A percentile compares a stretch with the other conserved stretches of the same genome.
Evolutionary conservation across 2,329 filamentous ascomycete species (phyloP).

Genomic region (Penicillium hesseltinei): DNA sequence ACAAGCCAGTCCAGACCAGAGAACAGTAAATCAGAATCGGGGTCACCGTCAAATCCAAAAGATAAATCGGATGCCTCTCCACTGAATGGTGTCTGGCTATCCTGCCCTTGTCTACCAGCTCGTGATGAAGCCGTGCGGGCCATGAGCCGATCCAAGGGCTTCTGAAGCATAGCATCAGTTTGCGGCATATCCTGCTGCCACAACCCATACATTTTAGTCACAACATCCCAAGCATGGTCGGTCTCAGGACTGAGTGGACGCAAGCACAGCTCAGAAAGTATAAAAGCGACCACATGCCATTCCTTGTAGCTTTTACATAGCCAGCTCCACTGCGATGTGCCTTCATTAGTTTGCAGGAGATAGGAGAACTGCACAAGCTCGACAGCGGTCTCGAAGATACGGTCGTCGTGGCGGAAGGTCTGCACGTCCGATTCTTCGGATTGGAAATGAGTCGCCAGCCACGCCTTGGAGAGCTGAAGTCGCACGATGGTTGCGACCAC

Average conservation of each 20-base stretch:
- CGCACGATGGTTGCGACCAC: slow-evolving; percentile 61
- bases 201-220: slow-evolving; percentile 20
- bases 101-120: not conserved
- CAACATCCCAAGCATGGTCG: slow-evolving; percentile 26
- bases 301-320: slow-evolving; percentile 57
- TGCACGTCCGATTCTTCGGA: not conserved
- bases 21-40: not conserved
- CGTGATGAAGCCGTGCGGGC: slow-evolving; percentile 5
- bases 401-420: slow-evolving; percentile 44
- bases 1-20: not conserved
- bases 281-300: slow-evolving; percentile 56
- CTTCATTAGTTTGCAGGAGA: slow-evolving; percentile 58
- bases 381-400: slow-evolving; percentile 62
- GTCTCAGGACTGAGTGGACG: slow-evolving; percentile 20
- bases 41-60: not conserved
- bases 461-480: slow-evolving; percentile 69
- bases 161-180: slow-evolving; percentile 14
- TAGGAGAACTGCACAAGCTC: slow-evolving; percentile 65
- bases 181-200: slow-evolving; percentile 11
- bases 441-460: slow-evolving; percentile 42
- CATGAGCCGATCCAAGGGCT: slow-evolving; percentile 20
- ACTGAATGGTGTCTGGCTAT: not conserved
- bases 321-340: slow-evolving; percentile 56
- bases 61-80: not conserved
- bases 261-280: slow-evolving; percentile 53